A percentile compares a stretch with the other conserved stretches of the same genome.
phyloP scores from a whole-genome alignment of 257 asterid species.

The Pogostemon cablin region DNA sequence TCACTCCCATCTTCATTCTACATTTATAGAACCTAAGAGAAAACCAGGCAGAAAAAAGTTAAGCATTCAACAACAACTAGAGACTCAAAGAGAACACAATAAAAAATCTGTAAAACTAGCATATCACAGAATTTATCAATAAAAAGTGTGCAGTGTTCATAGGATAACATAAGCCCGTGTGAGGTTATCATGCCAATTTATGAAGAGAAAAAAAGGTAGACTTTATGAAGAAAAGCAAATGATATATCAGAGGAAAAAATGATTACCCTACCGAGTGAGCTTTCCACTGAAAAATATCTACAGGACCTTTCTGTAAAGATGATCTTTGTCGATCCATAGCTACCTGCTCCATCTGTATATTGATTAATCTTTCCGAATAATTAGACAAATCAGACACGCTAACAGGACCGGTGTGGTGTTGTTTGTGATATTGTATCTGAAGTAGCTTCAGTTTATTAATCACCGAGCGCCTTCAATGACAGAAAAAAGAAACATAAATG shows the following conservation, averaged over 20 bases:
- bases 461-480: constrained; percentile 55
- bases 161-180: not conserved
- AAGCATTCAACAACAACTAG: constrained; percentile 29
- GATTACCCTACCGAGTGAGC: constrained; percentile 80
- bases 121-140: not conserved
- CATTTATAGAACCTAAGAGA: constrained; percentile 70
- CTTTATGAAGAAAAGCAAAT: not conserved
- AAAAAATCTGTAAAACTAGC: constrained; percentile 8
- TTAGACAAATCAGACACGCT: constrained; percentile 40
- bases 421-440: constrained; percentile 61
- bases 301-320: constrained; percentile 55
- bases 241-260: constrained; percentile 15
- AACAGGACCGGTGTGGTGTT: constrained; percentile 40
- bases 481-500: constrained; percentile 12
- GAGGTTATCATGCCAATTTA: not conserved
- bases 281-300: constrained; percentile 70
- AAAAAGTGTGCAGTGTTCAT: not conserved
- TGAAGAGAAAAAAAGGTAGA: not conserved
- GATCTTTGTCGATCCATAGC: constrained; percentile 66
- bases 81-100: constrained; percentile 26
- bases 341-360: constrained; percentile 59
- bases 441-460: constrained; percentile 71
- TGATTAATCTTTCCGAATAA: constrained; percentile 47
- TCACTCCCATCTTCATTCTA: constrained; percentile 88
- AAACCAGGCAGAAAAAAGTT: constrained; percentile 35